A percentile compares a stretch with the other conserved stretches of the same genome.
Conservation (phyloP, 1,139 yeast species). For the Kurtzmaniella quercitrusa region DNA sequence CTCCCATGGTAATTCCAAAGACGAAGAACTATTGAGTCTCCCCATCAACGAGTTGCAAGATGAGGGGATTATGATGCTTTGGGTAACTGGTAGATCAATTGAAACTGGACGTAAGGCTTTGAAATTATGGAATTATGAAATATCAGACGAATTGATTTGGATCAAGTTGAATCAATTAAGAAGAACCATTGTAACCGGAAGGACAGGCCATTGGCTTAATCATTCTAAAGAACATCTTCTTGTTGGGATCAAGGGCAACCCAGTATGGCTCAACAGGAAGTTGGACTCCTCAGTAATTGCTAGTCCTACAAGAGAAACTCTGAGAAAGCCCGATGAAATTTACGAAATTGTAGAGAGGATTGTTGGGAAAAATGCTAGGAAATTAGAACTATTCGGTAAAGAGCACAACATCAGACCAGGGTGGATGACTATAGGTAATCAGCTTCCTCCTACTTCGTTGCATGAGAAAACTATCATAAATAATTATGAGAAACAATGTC, state of each 20-base stretch:
- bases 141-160: constrained; percentile 84
- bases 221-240: constrained; percentile 90
- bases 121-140: constrained; percentile 74
- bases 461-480: constrained; percentile 53
- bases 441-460: constrained; percentile 57
- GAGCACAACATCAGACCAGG: constrained; percentile 83
- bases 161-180: constrained; percentile 82
- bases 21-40: constrained; percentile 61
- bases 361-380: constrained; percentile 71
- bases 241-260: constrained; percentile 79
- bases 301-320: constrained; percentile 80
- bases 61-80: constrained; percentile 76
- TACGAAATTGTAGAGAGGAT: constrained; percentile 83
- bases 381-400: constrained; percentile 85
- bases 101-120: constrained; percentile 81
- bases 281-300: constrained; percentile 76
- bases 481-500: constrained; percentile 23
- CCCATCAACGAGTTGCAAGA: constrained; percentile 69
- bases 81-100: constrained; percentile 95
- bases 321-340: constrained; percentile 85
- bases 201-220: constrained; percentile 96
- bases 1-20: constrained; percentile 76
- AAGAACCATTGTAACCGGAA: constrained; percentile 87
- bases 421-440: constrained; percentile 87
- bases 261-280: constrained; percentile 63